A percentile compares a stretch with the other conserved stretches of the same genome.
Conservation (phyloP, 106 monocot species). For the Allium sativum region DNA sequence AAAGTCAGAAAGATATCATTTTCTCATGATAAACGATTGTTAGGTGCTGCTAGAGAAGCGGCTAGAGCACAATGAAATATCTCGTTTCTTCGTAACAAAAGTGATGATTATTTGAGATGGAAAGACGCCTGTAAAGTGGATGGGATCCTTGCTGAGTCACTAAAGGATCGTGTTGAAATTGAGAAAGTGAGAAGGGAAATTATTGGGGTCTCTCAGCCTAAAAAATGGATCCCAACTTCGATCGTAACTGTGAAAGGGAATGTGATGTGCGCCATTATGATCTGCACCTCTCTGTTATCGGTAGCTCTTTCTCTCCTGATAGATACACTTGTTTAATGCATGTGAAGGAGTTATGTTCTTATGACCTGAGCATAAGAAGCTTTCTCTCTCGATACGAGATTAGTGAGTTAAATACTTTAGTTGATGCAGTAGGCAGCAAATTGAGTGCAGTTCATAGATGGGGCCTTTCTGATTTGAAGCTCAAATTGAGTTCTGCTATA, state of each 20-base stretch:
- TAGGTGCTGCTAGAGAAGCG: conserved; percentile 81
- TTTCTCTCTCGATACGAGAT: conserved; percentile 78
- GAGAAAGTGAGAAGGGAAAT: conserved; percentile 42
- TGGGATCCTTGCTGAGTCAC: conserved; percentile 37
- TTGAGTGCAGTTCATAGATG: conserved; percentile 73
- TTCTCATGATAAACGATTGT: conserved; percentile 77
- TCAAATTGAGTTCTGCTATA: conserved; percentile 26
- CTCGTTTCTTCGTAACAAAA: conserved; percentile 32
- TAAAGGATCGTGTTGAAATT: conserved; percentile 58
- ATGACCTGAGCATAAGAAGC: conserved; percentile 39
- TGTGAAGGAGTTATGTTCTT: conserved; percentile 66
- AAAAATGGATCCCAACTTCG: conserved; percentile 68
- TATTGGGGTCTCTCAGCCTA: conserved; percentile 36
- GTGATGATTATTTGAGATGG: conserved; percentile 44
- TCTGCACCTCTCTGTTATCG: conserved; percentile 71
- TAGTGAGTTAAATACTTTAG: conserved; percentile 49
- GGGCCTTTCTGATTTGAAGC: conserved; percentile 58
- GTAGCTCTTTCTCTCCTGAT: conserved; percentile 52
- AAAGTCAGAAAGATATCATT: conserved; percentile 61
- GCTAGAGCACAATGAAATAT: conserved; percentile 71
- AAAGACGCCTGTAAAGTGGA: conserved; percentile 45
- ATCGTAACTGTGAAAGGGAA: conserved; percentile 57
- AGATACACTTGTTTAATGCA: conserved; percentile 77
- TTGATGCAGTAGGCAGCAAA: conserved; percentile 71
- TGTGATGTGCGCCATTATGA: conserved; percentile 80